phyloP scores from a whole-genome alignment of 768 basidiomycete species.

The Auriscalpium microsporum region DNA sequence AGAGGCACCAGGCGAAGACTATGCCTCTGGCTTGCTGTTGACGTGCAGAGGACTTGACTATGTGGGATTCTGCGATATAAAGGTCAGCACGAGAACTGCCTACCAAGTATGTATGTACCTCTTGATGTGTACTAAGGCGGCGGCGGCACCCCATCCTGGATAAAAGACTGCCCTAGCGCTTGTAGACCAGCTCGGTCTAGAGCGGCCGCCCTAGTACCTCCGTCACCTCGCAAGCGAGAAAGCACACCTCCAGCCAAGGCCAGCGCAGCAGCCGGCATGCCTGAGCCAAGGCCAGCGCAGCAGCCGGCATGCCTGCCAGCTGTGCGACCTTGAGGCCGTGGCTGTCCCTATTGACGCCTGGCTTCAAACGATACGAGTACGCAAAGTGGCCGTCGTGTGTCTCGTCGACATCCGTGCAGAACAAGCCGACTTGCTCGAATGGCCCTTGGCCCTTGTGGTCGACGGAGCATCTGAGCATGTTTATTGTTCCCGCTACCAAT shows the following conservation, averaged over 20 bases:
- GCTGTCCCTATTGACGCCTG: conserved; percentile 84
- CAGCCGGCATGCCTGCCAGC: conserved; percentile 71
- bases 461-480: conserved; percentile 65
- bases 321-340: conserved; percentile 88
- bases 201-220: background rate
- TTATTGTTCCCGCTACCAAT: no score
- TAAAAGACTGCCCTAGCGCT: conserved; percentile 12
- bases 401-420: conserved; percentile 84
- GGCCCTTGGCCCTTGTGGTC: conserved; percentile 34
- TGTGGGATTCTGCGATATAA: no score
- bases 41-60: no score
- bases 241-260: conserved; percentile 57
- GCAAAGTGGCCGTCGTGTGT: conserved; percentile 70
- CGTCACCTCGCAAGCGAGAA: conserved; percentile 24
- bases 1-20: no score
- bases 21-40: no score
- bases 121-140: no score
- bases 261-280: no score
- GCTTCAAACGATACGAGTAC: conserved; percentile 72
- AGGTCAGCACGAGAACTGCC: no score
- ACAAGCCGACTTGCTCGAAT: conserved; percentile 68
- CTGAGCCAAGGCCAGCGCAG: conserved; percentile 49
- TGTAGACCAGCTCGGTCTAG: background rate
- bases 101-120: no score
- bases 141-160: background rate